These are phyloP conservation scores for Ambrosiella cleistominuta DNA, from an alignment of 2,329 filamentous ascomycete genomes.

Conservation along the genomic window DNA sequence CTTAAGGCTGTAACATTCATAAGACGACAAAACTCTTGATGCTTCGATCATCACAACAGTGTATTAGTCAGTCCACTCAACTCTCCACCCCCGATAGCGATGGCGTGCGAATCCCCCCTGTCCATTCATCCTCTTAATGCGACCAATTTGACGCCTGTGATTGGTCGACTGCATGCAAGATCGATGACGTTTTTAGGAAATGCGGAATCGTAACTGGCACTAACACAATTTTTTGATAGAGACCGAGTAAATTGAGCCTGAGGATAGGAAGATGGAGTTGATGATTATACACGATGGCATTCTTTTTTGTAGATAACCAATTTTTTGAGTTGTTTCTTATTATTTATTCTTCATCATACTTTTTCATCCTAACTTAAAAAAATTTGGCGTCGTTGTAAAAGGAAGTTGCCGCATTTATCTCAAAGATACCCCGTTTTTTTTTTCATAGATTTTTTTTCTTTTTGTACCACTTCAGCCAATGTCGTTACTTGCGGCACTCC, in stretches of 20 bases:
- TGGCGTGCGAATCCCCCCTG: slow-evolving; percentile 4
- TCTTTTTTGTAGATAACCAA: background rate
- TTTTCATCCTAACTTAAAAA: too few relatives aligned
- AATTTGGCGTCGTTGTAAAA: too few relatives aligned
- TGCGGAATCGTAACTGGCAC: slow-evolving; percentile 5
- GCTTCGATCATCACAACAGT: background rate
- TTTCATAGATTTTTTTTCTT: background rate
- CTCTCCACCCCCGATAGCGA: background rate
- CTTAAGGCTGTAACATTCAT: too few relatives aligned
- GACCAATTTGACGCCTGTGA: slow-evolving; percentile 1
- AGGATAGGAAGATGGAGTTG: background rate
- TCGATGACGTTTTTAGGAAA: slow-evolving; percentile 8
- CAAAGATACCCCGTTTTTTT: background rate
- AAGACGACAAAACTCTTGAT: background rate
- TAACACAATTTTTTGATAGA: background rate
- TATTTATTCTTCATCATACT: too few relatives aligned
- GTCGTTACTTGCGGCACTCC: slow-evolving; percentile 50
- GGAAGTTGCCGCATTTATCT: background rate
- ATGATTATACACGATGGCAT: background rate
- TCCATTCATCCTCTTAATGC: background rate
- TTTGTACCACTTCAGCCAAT: background rate
- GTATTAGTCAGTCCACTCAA: background rate
- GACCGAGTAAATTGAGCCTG: background rate
- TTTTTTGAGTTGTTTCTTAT: too few relatives aligned
- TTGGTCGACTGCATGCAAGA: background rate